Evolutionary conservation across 129 eudicot species (phyloP).

Genomic region (Helichrysum umbraculigerum): DNA sequence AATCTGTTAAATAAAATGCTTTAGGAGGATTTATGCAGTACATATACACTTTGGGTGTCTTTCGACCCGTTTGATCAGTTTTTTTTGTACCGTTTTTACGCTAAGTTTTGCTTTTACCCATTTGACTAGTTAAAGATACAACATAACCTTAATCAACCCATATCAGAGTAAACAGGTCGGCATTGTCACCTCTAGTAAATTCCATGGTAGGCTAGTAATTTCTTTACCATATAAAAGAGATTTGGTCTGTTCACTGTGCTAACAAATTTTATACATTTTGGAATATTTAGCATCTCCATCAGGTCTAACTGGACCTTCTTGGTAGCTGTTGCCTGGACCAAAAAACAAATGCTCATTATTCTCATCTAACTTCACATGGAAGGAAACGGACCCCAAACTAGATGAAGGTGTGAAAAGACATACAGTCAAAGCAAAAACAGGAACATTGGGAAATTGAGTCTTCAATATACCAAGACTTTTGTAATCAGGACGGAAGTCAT

Average conservation of each 20-base stretch:
- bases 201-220: slow-evolving; percentile 11
- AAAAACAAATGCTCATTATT: slow-evolving; percentile 7
- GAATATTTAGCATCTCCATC: slow-evolving; percentile 91
- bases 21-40: not conserved
- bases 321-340: slow-evolving; percentile 89
- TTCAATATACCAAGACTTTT: slow-evolving; percentile 95
- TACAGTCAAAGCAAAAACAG: slow-evolving; percentile 93
- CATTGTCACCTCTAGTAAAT: not conserved
- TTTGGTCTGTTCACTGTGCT: slow-evolving; percentile 98
- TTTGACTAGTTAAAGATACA: not conserved
- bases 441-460: slow-evolving; percentile 95
- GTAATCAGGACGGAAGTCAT: slow-evolving; percentile 99
- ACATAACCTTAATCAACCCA: not conserved
- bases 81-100: not conserved
- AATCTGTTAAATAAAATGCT: not conserved
- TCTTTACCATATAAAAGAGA: slow-evolving; percentile 86
- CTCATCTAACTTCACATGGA: slow-evolving; percentile 12
- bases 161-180: not conserved
- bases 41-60: not conserved
- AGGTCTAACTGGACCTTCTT: slow-evolving; percentile 91
- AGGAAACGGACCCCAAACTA: not conserved
- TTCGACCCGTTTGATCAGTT: not conserved
- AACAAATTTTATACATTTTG: slow-evolving; percentile 85
- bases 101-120: not conserved
- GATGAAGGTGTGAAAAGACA: slow-evolving; percentile 26